Base-by-base conservation (phyloP, 1,284 basidiomycete species). In the Fereydounia khargensis region DNA sequence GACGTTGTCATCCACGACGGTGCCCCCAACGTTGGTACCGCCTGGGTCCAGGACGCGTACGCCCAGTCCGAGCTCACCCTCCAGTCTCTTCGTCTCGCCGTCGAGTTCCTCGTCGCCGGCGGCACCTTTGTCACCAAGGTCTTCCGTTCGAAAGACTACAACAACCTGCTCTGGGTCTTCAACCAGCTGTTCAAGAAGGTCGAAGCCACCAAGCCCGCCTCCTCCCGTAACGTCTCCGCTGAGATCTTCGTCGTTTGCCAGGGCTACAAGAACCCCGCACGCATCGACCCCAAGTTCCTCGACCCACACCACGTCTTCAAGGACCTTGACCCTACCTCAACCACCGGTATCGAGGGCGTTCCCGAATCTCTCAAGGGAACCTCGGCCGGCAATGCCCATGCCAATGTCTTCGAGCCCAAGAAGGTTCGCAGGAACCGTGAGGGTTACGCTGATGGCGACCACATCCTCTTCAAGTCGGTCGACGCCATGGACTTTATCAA, bases 171-270 rank as follows among this genome's bases (percentile, higher is more conserved):
- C 68, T 99, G 95, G 92, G 94, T 98, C 18, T 98, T 99, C 80
- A 88, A 86, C 65, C 95, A 98, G 79, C 81, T 99, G 31, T 99
- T 99, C 78, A 85, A 83, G 42, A 90, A 87, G 76, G 95, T 99
- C 24, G 95, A 98, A 79, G 95, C 95, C 11, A 99, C 95, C 30
- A 99, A 99, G 77, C 95, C 95, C 2, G 92, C 95, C 10, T 94
- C 91, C 22, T 98, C 95, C 18, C 85, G 95, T 81, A 97, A 95
- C 78, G 95, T 99, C 36, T 99, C 95, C 35, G 95, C 95, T 7
- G 95, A 99, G 78, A 98, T 98, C 74, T 99, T 98, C 81, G 95
- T 99, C 67, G 91, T 97, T 42, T 99, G 95, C 78, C 87, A 87
- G 59, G 89, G 91, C 50, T 99, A 91, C 80, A 84, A 91, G 61